Evolutionary conservation across 139 green algal species (phyloP).

Genomic region (Chlorella sp.): DNA sequence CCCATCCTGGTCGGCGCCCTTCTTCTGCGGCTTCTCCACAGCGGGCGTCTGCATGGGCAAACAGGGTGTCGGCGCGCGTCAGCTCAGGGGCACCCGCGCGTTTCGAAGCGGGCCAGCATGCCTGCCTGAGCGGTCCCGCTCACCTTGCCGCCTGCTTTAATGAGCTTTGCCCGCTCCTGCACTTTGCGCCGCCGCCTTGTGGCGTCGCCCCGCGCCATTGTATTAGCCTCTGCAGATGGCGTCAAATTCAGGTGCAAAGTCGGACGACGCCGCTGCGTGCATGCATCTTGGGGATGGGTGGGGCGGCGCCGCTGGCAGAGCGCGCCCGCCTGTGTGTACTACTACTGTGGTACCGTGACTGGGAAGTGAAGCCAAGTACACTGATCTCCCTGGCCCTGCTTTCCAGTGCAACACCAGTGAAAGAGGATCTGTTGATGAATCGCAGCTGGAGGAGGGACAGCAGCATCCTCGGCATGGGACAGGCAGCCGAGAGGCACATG

Average conservation of each 20-base stretch:
- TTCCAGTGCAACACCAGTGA: too few species aligned
- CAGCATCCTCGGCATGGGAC: too few species aligned
- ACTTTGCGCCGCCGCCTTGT: not conserved
- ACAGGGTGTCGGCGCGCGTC: not conserved
- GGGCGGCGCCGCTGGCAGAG: not conserved
- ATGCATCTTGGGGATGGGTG: not conserved
- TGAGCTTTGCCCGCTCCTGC: not conserved
- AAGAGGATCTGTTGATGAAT: too few species aligned
- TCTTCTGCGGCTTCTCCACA: not conserved
- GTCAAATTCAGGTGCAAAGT: not conserved
- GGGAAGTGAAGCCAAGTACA: not conserved
- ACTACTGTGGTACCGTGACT: too few species aligned
- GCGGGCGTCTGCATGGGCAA: not conserved
- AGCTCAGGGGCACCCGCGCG: not conserved
- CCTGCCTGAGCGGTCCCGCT: not conserved
- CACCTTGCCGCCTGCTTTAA: not conserved
- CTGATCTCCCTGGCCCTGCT: too few species aligned
- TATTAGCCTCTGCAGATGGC: not conserved
- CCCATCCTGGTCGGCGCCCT: not conserved
- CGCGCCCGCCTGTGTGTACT: too few species aligned
- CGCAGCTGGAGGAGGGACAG: too few species aligned
- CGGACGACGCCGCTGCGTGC: not conserved
- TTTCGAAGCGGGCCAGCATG: not conserved
- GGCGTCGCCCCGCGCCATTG: conserved; percentile 1
- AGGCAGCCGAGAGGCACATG: too few species aligned